These are phyloP conservation scores for Bryoerythrophyllum caledonicum DNA, from an alignment of 225 moss, liverwort and hornwort species.

Conservation along the genomic window DNA sequence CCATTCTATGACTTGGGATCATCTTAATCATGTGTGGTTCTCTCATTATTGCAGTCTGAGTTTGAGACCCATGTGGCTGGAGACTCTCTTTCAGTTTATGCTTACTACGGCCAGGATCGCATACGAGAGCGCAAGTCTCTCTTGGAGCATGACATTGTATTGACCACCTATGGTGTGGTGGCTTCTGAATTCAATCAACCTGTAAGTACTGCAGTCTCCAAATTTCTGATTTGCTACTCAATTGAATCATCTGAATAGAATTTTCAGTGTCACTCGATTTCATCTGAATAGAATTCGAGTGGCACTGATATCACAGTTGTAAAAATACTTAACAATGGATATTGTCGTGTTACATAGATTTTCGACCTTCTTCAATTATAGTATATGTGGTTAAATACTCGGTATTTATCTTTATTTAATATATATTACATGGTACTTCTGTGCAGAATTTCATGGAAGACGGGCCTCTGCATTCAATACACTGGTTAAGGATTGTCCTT, in stretches of 20 bases:
- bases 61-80: slow-evolving; percentile 76
- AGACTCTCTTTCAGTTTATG: slow-evolving; percentile 68
- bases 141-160: slow-evolving; percentile 71
- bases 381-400: neutral
- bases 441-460: slow-evolving; percentile 61
- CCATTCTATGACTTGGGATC: neutral
- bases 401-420: slow-evolving; percentile 7
- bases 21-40: slow-evolving; percentile 6
- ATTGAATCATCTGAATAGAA: neutral
- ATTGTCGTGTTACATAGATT: neutral
- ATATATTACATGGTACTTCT: slow-evolving; percentile 3
- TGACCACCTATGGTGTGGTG: slow-evolving; percentile 85
- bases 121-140: slow-evolving; percentile 61
- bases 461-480: slow-evolving; percentile 69
- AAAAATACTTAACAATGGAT: neutral
- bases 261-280: neutral
- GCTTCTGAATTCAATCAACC: slow-evolving; percentile 68
- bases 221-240: neutral
- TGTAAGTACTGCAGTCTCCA: slow-evolving; percentile 37
- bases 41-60: slow-evolving; percentile 59
- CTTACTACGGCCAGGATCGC: slow-evolving; percentile 78
- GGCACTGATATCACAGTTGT: neutral
- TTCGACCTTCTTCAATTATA: neutral
- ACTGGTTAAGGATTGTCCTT: slow-evolving; percentile 80
- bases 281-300: neutral